These are phyloP conservation scores for Sporisorium graminicola DNA, from an alignment of 1,284 basidiomycete genomes.

Conservation along the genomic window DNA sequence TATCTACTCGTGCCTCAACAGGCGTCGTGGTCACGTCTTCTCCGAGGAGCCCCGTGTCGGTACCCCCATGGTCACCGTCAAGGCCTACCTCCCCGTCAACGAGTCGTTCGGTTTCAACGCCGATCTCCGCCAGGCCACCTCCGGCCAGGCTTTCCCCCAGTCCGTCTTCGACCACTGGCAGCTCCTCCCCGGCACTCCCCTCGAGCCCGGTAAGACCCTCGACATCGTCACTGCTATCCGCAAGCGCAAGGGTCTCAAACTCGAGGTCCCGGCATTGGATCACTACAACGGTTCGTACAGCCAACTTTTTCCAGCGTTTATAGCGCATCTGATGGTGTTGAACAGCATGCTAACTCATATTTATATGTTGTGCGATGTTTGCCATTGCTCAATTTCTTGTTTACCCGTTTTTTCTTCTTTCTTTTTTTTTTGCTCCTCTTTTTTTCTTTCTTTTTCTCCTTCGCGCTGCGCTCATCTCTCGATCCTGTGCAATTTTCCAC, in stretches of 20 bases:
- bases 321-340: background rate
- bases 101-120: constrained; percentile 99
- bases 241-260: constrained; percentile 84
- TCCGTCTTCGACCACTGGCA: constrained; percentile 82
- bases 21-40: constrained; percentile 98
- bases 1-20: constrained; percentile 94
- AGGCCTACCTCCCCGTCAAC: constrained; percentile 95
- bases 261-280: constrained; percentile 52
- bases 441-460: background rate
- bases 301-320: constrained; percentile 35
- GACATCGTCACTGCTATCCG: constrained; percentile 87
- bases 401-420: background rate
- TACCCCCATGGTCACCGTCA: constrained; percentile 99
- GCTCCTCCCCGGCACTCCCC: constrained; percentile 76
- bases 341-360: constrained; percentile 4
- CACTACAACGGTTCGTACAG: constrained; percentile 41
- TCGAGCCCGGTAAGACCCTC: constrained; percentile 86
- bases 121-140: constrained; percentile 90
- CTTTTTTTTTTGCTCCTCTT: background rate
- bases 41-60: constrained; percentile 96
- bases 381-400: background rate
- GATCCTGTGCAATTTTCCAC: too few species aligned
- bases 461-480: too few species aligned
- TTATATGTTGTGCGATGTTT: background rate
- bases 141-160: constrained; percentile 98